phyloP scores from a whole-genome alignment of 345 rosid species.

The Firmiana major region DNA sequence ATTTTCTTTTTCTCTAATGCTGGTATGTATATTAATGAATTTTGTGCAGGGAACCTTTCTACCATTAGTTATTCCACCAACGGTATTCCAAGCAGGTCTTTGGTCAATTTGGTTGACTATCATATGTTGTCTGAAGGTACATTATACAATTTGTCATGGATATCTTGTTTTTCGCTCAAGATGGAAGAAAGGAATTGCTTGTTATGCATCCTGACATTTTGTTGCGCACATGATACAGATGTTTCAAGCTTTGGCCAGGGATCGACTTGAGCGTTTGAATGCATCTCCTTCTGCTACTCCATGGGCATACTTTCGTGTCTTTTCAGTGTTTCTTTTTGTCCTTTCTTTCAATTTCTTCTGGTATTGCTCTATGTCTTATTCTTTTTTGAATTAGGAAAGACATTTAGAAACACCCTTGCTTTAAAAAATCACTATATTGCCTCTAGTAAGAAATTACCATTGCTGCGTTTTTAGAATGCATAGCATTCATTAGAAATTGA shows the following conservation, averaged over 20 bases:
- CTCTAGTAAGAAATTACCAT: not conserved
- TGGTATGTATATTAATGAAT: slow-evolving; percentile 10
- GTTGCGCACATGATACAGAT: slow-evolving; percentile 36
- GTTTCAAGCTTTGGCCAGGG: slow-evolving; percentile 99
- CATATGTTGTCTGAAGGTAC: slow-evolving; percentile 86
- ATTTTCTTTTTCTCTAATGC: not conserved
- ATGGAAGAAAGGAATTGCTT: not conserved
- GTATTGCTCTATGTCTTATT: slow-evolving; percentile 39
- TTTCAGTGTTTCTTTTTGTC: slow-evolving; percentile 73
- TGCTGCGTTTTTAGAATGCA: not conserved
- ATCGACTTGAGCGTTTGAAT: slow-evolving; percentile 91
- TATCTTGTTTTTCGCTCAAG: slow-evolving; percentile 19
- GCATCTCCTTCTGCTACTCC: slow-evolving; percentile 93
- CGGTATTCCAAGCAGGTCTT: slow-evolving; percentile 72
- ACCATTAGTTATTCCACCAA: slow-evolving; percentile 85
- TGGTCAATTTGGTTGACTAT: slow-evolving; percentile 90
- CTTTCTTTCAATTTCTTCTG: slow-evolving; percentile 71
- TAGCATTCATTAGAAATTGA: not conserved
- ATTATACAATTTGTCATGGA: slow-evolving; percentile 5
- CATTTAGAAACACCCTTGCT: not conserved
- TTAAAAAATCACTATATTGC: not conserved
- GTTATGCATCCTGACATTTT: not conserved
- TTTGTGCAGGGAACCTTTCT: slow-evolving; percentile 78
- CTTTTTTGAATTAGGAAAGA: slow-evolving; percentile 12
- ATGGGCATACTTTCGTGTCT: slow-evolving; percentile 86